Conservation (phyloP, 2,329 filamentous ascomycete genomes). For the Cladorrhinum sp. region DNA sequence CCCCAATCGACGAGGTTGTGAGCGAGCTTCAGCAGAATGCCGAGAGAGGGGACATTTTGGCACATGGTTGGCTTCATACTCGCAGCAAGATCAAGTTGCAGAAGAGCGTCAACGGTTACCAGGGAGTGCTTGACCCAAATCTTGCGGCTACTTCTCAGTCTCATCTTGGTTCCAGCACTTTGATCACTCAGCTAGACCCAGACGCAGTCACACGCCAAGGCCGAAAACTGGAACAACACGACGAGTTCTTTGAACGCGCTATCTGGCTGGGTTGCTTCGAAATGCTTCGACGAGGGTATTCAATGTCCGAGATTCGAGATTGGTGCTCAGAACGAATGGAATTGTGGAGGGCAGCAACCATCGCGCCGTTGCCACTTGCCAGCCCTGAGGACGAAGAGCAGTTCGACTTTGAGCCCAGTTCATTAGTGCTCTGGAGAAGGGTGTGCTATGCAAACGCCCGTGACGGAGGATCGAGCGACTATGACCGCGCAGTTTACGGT, state of each 20-base stretch:
- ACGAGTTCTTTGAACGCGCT: constrained; percentile 83
- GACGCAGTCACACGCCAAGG: constrained; percentile 81
- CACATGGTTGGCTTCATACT: constrained; percentile 89
- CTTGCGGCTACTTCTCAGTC: constrained; percentile 54
- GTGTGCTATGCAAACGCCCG: constrained; percentile 72
- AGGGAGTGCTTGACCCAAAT: constrained; percentile 61
- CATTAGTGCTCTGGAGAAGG: constrained; percentile 68
- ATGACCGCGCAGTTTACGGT: constrained; percentile 87
- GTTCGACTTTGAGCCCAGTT: constrained; percentile 42
- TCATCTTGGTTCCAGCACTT: constrained; percentile 57
- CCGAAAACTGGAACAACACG: constrained; percentile 72
- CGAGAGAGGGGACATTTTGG: constrained; percentile 76
- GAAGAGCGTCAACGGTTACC: constrained; percentile 72
- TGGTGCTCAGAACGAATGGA: constrained; percentile 87
- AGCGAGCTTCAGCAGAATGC: constrained; percentile 72
- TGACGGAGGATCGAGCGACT: constrained; percentile 66
- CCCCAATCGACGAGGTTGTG: constrained; percentile 72
- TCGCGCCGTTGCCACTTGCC: constrained; percentile 68
- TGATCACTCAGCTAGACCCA: constrained; percentile 84
- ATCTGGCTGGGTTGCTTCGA: constrained; percentile 96
- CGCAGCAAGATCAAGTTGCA: constrained; percentile 84
- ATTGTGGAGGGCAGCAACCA: constrained; percentile 80
- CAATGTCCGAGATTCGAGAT: constrained; percentile 68
- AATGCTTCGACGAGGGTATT: constrained; percentile 80
- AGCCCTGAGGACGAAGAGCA: constrained; percentile 44